Evolutionary conservation across 371 early-diverging fungal species (phyloP), one percentile per base, ranked within the genome.

Genomic region (Capniomyces stellatus): DNA sequence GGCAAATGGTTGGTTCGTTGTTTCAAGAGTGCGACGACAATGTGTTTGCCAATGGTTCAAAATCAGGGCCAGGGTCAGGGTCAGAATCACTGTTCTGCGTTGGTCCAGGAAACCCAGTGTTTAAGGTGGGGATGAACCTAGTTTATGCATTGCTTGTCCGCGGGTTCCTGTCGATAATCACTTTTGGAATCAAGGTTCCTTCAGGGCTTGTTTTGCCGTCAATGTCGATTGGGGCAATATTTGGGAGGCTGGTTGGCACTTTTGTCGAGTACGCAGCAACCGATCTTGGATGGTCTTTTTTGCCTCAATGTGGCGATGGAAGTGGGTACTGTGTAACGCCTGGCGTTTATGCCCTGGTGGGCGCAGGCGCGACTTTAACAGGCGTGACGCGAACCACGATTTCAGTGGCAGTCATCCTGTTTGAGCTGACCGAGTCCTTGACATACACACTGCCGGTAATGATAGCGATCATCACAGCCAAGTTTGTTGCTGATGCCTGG

Each of bases 301-400:
- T 85, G 55, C 67, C 76, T 0, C 70, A 75, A 13, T 86, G 88
- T 56, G 59, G 66, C 1, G 58, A 69, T 3, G 75, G 72, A 22
- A 22, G n/a, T 51, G 66, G 61, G 6, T 66, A 65, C 31, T 93
- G 95, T 63, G 76, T 96, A 12, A 87, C 83, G 13, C 90, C 92
- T 0, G 97, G 94, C 25, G 81, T 88, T 12, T 96, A 96, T 64
- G 92, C 97, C 0, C 76, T 94, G 69, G 86, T 95, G 2, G 97
- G 95, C 6, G 93, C 93, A 0, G 92, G 91, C 2, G 92, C 93
- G 2, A 75, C 82, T 28, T 68, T 96, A 56, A 83, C 86, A 1
- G 94, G 97, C 8, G 83, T 89, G 2, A 92, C 97, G 0, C 78
- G 92, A 55, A 91, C 91, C 66, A 92, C 95, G 8, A 89, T 92